phyloP scores from a whole-genome alignment of 2,329 filamentous ascomycete species.

The Didymella exigua region DNA sequence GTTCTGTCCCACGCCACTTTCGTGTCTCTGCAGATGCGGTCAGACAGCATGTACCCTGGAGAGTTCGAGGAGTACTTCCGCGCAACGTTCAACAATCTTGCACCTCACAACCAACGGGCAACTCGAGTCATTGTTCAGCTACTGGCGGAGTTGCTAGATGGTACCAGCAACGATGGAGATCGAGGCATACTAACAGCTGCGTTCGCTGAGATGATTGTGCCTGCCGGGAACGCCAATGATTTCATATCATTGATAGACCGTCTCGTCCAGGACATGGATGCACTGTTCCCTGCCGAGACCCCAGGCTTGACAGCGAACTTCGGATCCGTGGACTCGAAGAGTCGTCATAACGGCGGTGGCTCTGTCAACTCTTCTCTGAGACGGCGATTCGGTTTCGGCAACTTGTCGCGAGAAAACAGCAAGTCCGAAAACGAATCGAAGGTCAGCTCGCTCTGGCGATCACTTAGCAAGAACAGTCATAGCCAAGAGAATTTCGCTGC shows the following conservation, averaged over 20 bases:
- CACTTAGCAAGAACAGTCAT: constrained; percentile 76
- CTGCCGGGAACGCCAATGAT: constrained; percentile 75
- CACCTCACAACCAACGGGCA: constrained; percentile 70
- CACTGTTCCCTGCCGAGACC: constrained; percentile 75
- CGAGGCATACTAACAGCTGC: constrained; percentile 84
- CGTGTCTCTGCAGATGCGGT: constrained; percentile 71
- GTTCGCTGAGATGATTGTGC: constrained; percentile 84
- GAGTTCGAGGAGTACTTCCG: constrained; percentile 70
- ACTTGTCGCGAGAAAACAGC: constrained; percentile 77
- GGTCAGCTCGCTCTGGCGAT: constrained; percentile 80
- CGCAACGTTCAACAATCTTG: constrained; percentile 57
- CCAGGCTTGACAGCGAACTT: constrained; percentile 55
- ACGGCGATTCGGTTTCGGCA: constrained; percentile 81
- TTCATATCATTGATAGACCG: constrained; percentile 89
- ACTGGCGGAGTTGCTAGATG: constrained; percentile 84
- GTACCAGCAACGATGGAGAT: constrained; percentile 89
- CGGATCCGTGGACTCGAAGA: constrained; percentile 64
- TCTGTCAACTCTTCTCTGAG: constrained; percentile 84
- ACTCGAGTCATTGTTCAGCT: constrained; percentile 85
- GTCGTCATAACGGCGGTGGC: constrained; percentile 68
- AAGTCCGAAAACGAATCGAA: constrained; percentile 72
- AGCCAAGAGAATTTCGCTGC: constrained; percentile 55
- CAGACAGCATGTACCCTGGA: constrained; percentile 68
- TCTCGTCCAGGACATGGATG: constrained; percentile 86
- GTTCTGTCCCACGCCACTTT: constrained; percentile 76